Conservation (phyloP, 2,329 filamentous ascomycete genomes). For the Phialophora macrospora region DNA sequence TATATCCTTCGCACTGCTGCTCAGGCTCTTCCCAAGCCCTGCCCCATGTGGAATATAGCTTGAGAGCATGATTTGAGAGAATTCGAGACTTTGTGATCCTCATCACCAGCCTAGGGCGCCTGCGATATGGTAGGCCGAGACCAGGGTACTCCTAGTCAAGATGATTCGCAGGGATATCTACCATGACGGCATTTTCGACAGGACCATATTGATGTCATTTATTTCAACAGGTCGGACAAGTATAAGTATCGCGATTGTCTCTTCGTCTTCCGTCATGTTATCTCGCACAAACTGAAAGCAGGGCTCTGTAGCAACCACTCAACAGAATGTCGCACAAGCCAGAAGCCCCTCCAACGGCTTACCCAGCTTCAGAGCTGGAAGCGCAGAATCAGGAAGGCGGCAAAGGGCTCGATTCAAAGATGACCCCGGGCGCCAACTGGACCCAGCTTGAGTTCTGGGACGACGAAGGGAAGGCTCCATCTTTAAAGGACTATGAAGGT, state of each 20-base stretch:
- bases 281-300: not conserved
- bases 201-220: slow-evolving; percentile 1
- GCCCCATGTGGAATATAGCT: not conserved
- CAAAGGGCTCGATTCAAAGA: slow-evolving; percentile 32
- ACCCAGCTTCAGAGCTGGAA: slow-evolving; percentile 26
- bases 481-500: slow-evolving; percentile 48
- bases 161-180: not conserved
- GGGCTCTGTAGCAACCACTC: not conserved
- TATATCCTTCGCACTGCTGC: not conserved
- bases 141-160: not conserved
- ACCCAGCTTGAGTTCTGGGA: slow-evolving; percentile 36
- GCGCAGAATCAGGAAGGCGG: slow-evolving; percentile 32
- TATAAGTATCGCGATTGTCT: not conserved
- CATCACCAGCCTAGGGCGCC: not conserved
- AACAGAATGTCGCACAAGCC: slow-evolving; percentile 18
- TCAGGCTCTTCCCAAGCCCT: not conserved
- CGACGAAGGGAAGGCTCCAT: slow-evolving; percentile 33
- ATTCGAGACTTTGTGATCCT: not conserved
- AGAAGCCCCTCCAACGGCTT: slow-evolving; percentile 31
- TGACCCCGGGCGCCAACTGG: slow-evolving; percentile 35
- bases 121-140: not conserved
- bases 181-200: not conserved
- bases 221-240: not conserved
- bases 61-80: not conserved
- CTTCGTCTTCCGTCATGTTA: not conserved